Evolutionary conservation across 2,329 filamentous ascomycete genomes (phyloP), one percentile per base, ranked within the genome.

Genomic region (Fusarium aywerte): DNA sequence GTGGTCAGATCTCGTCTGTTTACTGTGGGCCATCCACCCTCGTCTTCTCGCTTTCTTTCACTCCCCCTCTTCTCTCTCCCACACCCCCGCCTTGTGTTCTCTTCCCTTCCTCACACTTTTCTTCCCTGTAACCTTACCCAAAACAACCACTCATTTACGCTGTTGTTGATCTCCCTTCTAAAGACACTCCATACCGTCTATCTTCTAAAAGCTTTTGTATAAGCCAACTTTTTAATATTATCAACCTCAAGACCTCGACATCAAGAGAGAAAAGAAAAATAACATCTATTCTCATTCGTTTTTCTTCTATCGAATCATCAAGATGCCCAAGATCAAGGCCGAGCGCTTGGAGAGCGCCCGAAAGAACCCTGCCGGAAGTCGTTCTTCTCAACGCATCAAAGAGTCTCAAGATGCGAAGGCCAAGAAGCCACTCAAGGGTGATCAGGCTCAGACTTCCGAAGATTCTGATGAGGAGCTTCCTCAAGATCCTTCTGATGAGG

Each of bases 371-470:
- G 4, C 23, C 11, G 12, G 12, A 18, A n/a, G 31, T 36, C 45
- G 45, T 10, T 36, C 45, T 20, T 48, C 45, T 25, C 45, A 23
- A 25, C 45, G 45, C 21, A 18, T 15, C 32, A 25, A 25, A 6
- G 15, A 48, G 16, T 18, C 45, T n/a, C n/a, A n/a, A n/a, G n/a
- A n/a, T 11, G 20, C 20, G 15, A n/a, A 80, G 50, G 21, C 21
- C 15, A 70, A 73, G 31, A 70, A 72, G 35, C 68, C 64, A 8
- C 50, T 54, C 31, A 27, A 40, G 31, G 36, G 50, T 5, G 40
- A 39, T 27, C 58, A 38, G 16, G 27, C 13, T 16, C 33, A 55
- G 56, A 16, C 38, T 38, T 9, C 13, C 11, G 39, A 65, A 10
- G 31, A 43, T 7, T 21, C 29, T 20, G 23, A 58, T 18, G 25